Conservation (phyloP, 352 stramenopile genomes). For the Pythium oligandrum region DNA sequence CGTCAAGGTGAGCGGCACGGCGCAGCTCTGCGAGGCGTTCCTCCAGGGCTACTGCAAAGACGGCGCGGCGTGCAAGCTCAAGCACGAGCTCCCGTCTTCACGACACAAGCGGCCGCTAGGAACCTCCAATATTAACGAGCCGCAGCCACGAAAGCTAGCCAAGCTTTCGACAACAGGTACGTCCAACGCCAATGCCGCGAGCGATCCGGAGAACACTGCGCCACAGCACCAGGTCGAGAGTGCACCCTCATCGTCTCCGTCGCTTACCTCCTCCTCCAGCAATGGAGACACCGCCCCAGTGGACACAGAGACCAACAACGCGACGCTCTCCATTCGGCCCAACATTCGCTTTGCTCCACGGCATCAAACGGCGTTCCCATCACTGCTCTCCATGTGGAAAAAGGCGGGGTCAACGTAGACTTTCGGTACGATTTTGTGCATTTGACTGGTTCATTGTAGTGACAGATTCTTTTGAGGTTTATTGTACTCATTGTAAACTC, state of each 20-base stretch:
- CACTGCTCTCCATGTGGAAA: constrained; percentile 28
- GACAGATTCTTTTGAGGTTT: no score
- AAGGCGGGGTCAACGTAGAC: background rate
- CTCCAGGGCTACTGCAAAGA: constrained; percentile 60
- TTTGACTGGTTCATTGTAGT: no score
- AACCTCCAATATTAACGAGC: background rate
- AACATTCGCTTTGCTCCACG: constrained; percentile 54
- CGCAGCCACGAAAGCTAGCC: background rate
- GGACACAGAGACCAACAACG: constrained; percentile 1
- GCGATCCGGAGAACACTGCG: background rate
- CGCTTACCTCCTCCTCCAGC: constrained; percentile 3
- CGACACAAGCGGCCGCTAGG: constrained; percentile 9
- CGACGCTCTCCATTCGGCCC: constrained; percentile 8
- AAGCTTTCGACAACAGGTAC: constrained; percentile 13
- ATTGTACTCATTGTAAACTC: no score
- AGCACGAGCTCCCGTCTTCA: constrained; percentile 44
- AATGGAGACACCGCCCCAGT: background rate
- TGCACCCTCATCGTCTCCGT: background rate
- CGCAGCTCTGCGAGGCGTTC: constrained; percentile 61
- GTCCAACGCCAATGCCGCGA: constrained; percentile 5
- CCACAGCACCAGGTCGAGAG: background rate
- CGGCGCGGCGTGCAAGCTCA: constrained; percentile 43
- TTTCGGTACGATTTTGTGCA: no score
- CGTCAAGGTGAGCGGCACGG: constrained; percentile 71
- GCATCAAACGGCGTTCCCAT: constrained; percentile 34